phyloP scores from a whole-genome alignment of 2,329 filamentous ascomycete genomes.

The Microdochium nivale region DNA sequence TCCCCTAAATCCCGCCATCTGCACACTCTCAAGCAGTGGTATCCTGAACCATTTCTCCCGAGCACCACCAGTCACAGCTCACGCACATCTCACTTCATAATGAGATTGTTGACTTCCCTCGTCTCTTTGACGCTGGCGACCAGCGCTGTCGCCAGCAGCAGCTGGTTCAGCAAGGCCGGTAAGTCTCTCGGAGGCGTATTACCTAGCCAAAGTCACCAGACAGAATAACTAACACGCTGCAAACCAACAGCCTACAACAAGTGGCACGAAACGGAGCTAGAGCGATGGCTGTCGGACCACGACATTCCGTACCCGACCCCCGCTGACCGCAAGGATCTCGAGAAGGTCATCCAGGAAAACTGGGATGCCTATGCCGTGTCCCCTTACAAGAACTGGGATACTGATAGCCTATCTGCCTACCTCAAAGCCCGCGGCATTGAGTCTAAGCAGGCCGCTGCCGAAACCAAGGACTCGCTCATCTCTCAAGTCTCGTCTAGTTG shows the following conservation, averaged over 20 bases:
- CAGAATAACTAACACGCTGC: slow-evolving; percentile 15
- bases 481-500: slow-evolving; percentile 63
- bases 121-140: slow-evolving; percentile 65
- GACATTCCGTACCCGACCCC: slow-evolving; percentile 84
- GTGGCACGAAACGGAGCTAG: slow-evolving; percentile 96
- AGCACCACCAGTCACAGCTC: neutral
- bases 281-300: slow-evolving; percentile 92
- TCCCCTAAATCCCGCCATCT: neutral
- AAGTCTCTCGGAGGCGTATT: slow-evolving; percentile 25
- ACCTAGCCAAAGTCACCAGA: slow-evolving; percentile 3
- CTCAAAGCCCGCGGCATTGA: slow-evolving; percentile 64
- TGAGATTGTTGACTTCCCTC: slow-evolving; percentile 70
- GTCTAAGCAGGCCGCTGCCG: slow-evolving; percentile 55
- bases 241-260: slow-evolving; percentile 85
- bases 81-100: slow-evolving; percentile 29
- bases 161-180: slow-evolving; percentile 84
- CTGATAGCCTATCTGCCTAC: slow-evolving; percentile 57
- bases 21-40: neutral
- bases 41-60: neutral
- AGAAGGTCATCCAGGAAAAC: slow-evolving; percentile 79
- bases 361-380: slow-evolving; percentile 72
- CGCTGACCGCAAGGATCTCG: slow-evolving; percentile 89
- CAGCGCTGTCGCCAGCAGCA: slow-evolving; percentile 62
- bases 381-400: slow-evolving; percentile 73
- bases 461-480: slow-evolving; percentile 61